These are phyloP conservation scores for Polysphondylium violaceum DNA, from an alignment of 78 protist species.

Conservation along the genomic window DNA sequence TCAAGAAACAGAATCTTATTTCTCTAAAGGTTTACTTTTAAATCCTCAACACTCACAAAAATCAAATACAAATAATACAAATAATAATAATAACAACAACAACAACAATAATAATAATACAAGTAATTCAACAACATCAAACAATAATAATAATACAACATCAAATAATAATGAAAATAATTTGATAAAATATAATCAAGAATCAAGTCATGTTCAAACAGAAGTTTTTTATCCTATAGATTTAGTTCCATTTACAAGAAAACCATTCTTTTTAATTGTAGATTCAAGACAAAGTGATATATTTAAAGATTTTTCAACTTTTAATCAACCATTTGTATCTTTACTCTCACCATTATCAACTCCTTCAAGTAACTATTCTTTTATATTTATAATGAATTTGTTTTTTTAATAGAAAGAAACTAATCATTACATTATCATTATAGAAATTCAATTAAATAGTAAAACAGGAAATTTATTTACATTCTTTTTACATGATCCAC, in stretches of 20 bases:
- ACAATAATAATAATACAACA: not conserved
- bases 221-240: conserved; percentile 70
- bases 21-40: conserved; percentile 37
- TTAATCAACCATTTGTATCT: conserved; percentile 71
- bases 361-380: conserved; percentile 43
- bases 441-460: conserved; percentile 11
- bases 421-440: not conserved
- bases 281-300: conserved; percentile 56
- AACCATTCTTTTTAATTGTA: conserved; percentile 73
- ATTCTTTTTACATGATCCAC: conserved; percentile 72
- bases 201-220: not conserved
- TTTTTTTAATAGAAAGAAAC: not conserved
- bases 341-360: conserved; percentile 50
- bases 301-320: conserved; percentile 59
- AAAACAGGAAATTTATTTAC: conserved; percentile 76
- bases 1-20: not conserved
- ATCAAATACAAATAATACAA: not conserved
- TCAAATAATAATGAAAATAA: not conserved
- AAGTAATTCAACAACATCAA: not conserved
- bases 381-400: not conserved
- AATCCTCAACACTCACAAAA: not conserved
- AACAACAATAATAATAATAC: not conserved
- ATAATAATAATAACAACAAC: not conserved
- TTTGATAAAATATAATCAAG: conserved; percentile 7
- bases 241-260: conserved; percentile 62